Base-by-base conservation (phyloP, 1,139 yeast species). In the Taphrina pruni region DNA sequence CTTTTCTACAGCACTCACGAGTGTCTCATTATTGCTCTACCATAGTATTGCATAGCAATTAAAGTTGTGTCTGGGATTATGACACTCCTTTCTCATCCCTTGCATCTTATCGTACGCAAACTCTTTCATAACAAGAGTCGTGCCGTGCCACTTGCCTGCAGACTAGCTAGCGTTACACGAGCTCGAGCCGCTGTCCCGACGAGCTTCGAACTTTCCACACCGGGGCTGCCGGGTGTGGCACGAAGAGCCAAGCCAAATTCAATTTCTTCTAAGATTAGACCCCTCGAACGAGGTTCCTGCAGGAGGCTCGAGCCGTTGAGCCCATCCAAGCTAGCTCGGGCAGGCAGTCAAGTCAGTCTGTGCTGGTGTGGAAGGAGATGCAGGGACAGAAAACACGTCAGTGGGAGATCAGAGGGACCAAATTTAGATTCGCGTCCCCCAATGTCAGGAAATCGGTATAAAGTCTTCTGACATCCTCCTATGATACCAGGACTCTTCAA, bases 361-460 rank as follows among this genome's bases (percentile, higher is more conserved):
- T 11, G 11, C 48, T 45, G 48, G 48, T 45, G 48, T 17, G 17
- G 48, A 45, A 45, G 17, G 20, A 45, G 48, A 45, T 45, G 48
- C 48, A 45, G 48, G 48, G 48, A 45, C 48, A n/a, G 32, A 26
- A 39, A 17, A 45, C 48, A 45, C 48, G 48, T 45, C 48, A 45
- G 48, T 45, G 48, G 48, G 48, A 45, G 48, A 26, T 39, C 14
- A 45, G 48, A 45, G n/a, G 6, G 20, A 45, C 54, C 54, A 50
- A 50, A 50, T 17, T 50, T 50, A 50, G 54, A 50, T 50, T 50
- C 54, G 36, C n/a, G 54, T 12, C 51, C 9, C 20, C 3, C 52
- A 26, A 7, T 50, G 14, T 20, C 55, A 35, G 51, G 11, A n/a
- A 17, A 51, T 36, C n/a, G 5, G 20, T 45, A 45, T 45, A 45